Conservation (phyloP, 345 rosid genomes). For the Excoecaria cochinchinensis region DNA sequence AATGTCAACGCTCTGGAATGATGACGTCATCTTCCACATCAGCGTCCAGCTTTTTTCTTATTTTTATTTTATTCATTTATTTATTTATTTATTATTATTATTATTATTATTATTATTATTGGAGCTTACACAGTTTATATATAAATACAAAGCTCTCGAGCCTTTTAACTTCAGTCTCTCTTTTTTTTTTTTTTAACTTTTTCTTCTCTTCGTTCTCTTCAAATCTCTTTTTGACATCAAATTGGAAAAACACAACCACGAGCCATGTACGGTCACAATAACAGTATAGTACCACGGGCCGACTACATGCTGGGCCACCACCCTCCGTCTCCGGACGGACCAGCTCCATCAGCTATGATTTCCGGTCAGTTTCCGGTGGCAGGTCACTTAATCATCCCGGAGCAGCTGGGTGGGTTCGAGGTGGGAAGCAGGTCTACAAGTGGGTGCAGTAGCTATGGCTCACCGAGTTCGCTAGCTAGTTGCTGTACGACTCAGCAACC, state of each 20-base stretch:
- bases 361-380: slow-evolving; percentile 33
- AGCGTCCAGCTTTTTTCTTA: slow-evolving; percentile 8
- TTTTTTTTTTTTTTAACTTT: background rate
- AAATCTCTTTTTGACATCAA: background rate
- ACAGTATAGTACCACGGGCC: slow-evolving; percentile 21
- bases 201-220: background rate
- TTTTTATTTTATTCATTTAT: too few relatives aligned
- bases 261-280: slow-evolving; percentile 41
- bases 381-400: slow-evolving; percentile 30
- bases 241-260: background rate
- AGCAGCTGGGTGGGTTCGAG: slow-evolving; percentile 24
- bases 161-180: slow-evolving; percentile 13
- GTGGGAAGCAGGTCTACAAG: slow-evolving; percentile 5
- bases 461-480: slow-evolving; percentile 57
- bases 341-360: slow-evolving; percentile 8
- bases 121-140: slow-evolving; percentile 6
- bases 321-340: slow-evolving; percentile 22
- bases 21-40: slow-evolving; percentile 45
- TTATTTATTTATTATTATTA: background rate
- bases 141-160: slow-evolving; percentile 1
- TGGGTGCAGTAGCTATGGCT: slow-evolving; percentile 40
- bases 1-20: slow-evolving; percentile 42
- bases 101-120: background rate
- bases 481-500: slow-evolving; percentile 40
- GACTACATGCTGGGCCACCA: slow-evolving; percentile 15